Evolutionary conservation across 208 protist species (phyloP).

Genomic region (Leishmania major): DNA sequence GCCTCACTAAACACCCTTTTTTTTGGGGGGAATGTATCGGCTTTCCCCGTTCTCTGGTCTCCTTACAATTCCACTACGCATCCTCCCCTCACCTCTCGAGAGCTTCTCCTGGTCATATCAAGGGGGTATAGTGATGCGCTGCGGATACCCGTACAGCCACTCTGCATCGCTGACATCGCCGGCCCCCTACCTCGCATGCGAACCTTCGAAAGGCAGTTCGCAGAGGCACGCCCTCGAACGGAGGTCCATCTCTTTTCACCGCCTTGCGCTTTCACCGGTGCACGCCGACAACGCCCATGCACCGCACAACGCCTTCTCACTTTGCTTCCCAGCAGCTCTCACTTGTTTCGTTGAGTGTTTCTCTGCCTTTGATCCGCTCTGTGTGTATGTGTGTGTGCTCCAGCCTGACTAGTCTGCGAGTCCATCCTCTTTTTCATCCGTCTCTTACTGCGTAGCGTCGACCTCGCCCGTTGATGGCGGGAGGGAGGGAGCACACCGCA

Average conservation of each 20-base stretch:
- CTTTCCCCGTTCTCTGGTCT: neutral
- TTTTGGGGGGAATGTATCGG: neutral
- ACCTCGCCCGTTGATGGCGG: neutral
- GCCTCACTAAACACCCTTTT: neutral
- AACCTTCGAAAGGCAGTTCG: neutral
- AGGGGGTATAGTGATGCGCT: neutral
- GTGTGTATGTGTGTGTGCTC: neutral
- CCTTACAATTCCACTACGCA: neutral
- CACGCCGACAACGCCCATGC: neutral
- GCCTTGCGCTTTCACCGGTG: neutral
- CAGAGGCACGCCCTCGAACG: neutral
- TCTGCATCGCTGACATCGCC: neutral
- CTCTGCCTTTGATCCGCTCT: neutral
- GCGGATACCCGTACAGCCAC: neutral
- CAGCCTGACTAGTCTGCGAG: neutral
- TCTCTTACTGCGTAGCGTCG: slow-evolving; percentile 19
- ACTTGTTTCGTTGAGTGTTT: too few species aligned
- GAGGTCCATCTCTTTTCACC: neutral
- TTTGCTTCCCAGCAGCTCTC: neutral
- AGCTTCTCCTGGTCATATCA: neutral
- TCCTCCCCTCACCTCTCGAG: neutral
- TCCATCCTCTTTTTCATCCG: neutral
- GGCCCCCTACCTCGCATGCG: neutral
- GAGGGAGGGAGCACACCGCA: neutral
- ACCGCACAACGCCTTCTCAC: neutral